These are phyloP conservation scores for Trifolium repens DNA, from an alignment of 306 rosid species.

Conservation along the genomic window DNA sequence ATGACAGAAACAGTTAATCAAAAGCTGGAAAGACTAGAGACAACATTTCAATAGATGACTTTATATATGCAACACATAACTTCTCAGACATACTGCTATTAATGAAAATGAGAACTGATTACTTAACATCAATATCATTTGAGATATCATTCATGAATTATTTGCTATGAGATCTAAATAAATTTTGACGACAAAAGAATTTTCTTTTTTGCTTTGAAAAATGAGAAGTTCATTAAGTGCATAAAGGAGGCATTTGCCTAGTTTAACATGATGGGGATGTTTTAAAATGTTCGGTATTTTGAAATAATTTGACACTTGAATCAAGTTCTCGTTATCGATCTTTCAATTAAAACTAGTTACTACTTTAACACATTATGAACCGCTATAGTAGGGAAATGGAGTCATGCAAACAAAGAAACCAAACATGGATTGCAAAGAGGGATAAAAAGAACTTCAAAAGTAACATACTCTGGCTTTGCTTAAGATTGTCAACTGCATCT, in stretches of 20 bases:
- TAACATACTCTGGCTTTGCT: constrained; percentile 51
- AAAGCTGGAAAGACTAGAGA: background rate
- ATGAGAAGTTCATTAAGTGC: background rate
- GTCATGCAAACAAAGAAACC: constrained; percentile 20
- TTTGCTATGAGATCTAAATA: constrained; percentile 6
- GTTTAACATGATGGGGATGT: constrained; percentile 15
- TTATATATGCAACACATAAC: background rate
- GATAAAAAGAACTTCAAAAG: constrained; percentile 20
- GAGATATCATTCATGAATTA: constrained; percentile 24
- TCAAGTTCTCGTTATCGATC: background rate
- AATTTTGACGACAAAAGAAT: background rate
- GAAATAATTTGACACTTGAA: background rate
- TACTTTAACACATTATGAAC: constrained; percentile 17
- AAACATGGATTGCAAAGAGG: constrained; percentile 25
- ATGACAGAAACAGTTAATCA: background rate
- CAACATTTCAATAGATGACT: background rate
- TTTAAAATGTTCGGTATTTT: background rate
- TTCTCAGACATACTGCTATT: background rate
- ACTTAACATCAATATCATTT: background rate
- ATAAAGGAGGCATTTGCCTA: constrained; percentile 6
- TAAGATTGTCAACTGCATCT: constrained; percentile 49
- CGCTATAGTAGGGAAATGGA: constrained; percentile 28
- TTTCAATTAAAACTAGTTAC: background rate
- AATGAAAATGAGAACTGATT: too few relatives aligned
- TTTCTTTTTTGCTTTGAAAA: background rate